Base-by-base conservation (phyloP, 202 grass and related monocot species). In the Eragrostis tef region DNA sequence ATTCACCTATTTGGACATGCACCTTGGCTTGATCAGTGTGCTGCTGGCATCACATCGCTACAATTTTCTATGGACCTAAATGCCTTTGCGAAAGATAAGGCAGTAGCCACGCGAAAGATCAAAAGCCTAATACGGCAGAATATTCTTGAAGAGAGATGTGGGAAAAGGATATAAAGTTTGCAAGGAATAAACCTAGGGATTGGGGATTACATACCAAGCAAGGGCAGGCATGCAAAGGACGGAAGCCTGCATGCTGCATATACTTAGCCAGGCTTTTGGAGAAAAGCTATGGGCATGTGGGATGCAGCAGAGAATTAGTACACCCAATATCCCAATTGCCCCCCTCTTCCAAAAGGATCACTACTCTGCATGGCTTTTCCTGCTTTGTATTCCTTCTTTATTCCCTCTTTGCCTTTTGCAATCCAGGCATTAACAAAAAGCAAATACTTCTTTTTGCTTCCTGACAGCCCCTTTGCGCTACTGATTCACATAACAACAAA, bases 191-290 rank as follows among this genome's bases (percentile, higher is more conserved):
- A 77, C 80, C 86, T 84, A 93, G 88, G 83, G 86, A 89, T 94
- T 79, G 88, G 80, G 83, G 84, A 82, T 91, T 76, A 80, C 83
- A 83, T 65, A 58, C 65, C 75, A 61, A 59, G 39, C 36, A 69
- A 52, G 34, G 63, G 26, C 6, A 58, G 13, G 73, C 74, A 73
- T 57, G 78, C 71, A 71, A 71, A 80, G 60, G 26, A 74, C 12
- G 60, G 26, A 16, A 17, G 27, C 62, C 27, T 39, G 62, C 63
- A 54, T 69, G 45, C 57, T 83, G 83, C 70, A 87, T 85, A 82
- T 87, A 79, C 90, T 85, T 86, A 85, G 73, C 86, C 85, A 90
- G 85, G 88, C 93, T 98, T 98, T 88, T 58, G 61, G 86, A 79
- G 70, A 93, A 93, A 91, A 95, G 88, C 69, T 67, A 64, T 19